phyloP scores from a whole-genome alignment of 148 eudicot species.

The Selenicereus undatus region DNA sequence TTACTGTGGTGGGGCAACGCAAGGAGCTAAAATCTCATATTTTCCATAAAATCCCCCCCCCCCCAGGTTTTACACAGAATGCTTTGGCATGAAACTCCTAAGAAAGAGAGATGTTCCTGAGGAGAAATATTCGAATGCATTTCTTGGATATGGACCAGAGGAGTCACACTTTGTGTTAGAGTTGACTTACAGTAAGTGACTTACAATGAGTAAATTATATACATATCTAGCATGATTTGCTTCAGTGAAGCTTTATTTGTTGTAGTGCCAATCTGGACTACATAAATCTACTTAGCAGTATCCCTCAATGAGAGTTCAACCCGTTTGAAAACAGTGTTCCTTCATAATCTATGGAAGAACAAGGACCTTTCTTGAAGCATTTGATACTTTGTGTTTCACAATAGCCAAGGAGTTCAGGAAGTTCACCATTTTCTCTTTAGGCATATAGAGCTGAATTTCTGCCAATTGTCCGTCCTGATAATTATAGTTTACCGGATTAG shows the following conservation, averaged over 20 bases:
- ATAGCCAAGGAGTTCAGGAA: too few relatives aligned
- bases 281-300: too few relatives aligned
- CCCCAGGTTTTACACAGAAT: constrained; percentile 84
- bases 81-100: constrained; percentile 88
- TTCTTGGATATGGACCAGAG: constrained; percentile 88
- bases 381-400: too few relatives aligned
- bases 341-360: too few relatives aligned
- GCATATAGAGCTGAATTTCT: too few relatives aligned
- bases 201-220: constrained; percentile 33
- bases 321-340: too few relatives aligned
- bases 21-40: not conserved
- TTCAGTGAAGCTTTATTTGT: not conserved
- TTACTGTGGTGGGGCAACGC: not conserved
- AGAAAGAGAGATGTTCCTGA: constrained; percentile 82
- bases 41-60: not conserved
- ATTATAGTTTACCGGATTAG: too few relatives aligned
- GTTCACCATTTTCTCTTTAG: too few relatives aligned
- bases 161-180: constrained; percentile 72
- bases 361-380: too few relatives aligned
- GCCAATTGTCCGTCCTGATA: too few relatives aligned
- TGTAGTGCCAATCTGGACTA: not conserved
- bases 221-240: not conserved
- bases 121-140: constrained; percentile 85
- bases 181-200: constrained; percentile 86
- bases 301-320: too few relatives aligned